These are phyloP conservation scores for Tolypocladium tropicale DNA, from an alignment of 2,329 filamentous ascomycete species.

Conservation along the genomic window DNA sequence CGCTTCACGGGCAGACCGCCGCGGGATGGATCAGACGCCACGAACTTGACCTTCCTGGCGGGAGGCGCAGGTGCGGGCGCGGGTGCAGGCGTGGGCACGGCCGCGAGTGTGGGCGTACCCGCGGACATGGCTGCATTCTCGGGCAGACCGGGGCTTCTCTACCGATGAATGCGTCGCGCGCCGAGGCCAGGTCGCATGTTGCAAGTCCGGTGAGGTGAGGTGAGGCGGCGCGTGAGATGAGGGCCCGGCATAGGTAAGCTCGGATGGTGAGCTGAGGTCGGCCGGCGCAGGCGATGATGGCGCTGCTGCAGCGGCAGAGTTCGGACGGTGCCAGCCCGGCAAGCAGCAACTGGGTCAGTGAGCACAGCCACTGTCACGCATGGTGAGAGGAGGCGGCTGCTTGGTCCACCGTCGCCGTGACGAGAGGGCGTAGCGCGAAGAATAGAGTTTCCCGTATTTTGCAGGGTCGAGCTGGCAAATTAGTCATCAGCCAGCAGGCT, in stretches of 20 bases:
- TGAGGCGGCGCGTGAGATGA: neutral
- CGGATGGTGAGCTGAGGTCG: neutral
- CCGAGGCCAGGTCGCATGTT: neutral
- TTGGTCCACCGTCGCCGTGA: neutral
- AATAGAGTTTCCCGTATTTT: neutral
- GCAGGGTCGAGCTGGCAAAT: neutral
- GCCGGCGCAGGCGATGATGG: too few relatives aligned
- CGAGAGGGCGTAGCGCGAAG: neutral
- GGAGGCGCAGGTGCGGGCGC: neutral
- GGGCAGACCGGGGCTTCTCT: neutral
- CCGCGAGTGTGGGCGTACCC: neutral
- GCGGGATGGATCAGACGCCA: constrained; percentile 39
- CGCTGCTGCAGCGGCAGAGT: neutral
- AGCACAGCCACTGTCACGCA: neutral
- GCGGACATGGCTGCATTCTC: constrained; percentile 11
- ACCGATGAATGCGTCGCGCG: neutral
- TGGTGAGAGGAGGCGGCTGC: neutral
- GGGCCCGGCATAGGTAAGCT: neutral
- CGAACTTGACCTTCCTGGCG: constrained; percentile 38
- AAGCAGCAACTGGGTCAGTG: neutral
- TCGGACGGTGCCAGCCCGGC: neutral
- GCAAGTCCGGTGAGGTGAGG: neutral
- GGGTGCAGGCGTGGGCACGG: neutral
- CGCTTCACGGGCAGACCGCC: constrained; percentile 46
- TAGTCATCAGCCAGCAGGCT: neutral